phyloP scores from a whole-genome alignment of 352 stramenopile genomes.

The Globisporangium polare region DNA sequence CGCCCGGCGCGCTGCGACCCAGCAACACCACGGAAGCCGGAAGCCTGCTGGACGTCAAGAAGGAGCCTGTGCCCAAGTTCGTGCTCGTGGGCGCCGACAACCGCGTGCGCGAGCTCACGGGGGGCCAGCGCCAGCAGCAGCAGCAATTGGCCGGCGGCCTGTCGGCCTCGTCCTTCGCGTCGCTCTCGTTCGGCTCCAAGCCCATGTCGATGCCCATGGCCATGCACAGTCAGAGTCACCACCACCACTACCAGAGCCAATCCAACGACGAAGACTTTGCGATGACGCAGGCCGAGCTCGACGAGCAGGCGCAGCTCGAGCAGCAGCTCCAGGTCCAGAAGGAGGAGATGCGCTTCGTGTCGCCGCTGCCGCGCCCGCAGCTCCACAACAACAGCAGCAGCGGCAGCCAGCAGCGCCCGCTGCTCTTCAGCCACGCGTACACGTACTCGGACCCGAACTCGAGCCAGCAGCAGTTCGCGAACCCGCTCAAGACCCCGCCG shows the following conservation, averaged over 20 bases:
- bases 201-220: conserved; percentile 20
- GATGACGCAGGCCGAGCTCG: conserved; percentile 44
- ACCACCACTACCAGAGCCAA: conserved; percentile 8
- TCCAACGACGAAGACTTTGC: conserved; percentile 28
- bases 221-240: conserved; percentile 10
- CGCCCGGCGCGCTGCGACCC: conserved; percentile 15
- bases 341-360: conserved; percentile 78
- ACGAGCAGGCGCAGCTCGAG: conserved; percentile 63
- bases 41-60: conserved; percentile 15
- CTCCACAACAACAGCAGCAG: conserved; percentile 26
- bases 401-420: conserved; percentile 23
- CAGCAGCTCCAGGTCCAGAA: conserved; percentile 72
- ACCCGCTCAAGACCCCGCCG: conserved; percentile 39
- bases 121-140: conserved; percentile 13
- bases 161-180: conserved; percentile 7
- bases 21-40: not conserved
- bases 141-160: not conserved
- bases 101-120: conserved; percentile 63
- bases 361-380: conserved; percentile 40
- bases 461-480: conserved; percentile 24
- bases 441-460: conserved; percentile 58
- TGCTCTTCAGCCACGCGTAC: conserved; percentile 46
- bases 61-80: conserved; percentile 43
- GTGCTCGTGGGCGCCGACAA: conserved; percentile 72
- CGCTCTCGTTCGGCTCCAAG: conserved; percentile 14